These are phyloP conservation scores for Letharia lupina DNA, from an alignment of 495 filamentous ascomycete genomes.

Conservation along the genomic window DNA sequence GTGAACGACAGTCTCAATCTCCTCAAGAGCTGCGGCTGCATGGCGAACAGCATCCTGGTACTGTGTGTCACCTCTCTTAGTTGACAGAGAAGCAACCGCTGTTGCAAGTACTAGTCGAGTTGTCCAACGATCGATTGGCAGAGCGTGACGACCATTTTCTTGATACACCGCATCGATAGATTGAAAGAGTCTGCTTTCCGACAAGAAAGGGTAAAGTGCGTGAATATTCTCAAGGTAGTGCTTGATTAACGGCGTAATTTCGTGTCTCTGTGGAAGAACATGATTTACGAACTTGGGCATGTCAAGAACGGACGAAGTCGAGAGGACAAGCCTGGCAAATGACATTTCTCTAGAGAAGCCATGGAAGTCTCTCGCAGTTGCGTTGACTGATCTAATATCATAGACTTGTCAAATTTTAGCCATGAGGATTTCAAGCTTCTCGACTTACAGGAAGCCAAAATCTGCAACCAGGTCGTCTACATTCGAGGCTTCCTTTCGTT, in stretches of 20 bases:
- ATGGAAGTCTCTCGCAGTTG: conserved; percentile 84
- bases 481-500: conserved; percentile 57
- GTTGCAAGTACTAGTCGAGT: conserved; percentile 86
- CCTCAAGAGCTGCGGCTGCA: conserved; percentile 59
- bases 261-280: conserved; percentile 56
- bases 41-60: conserved; percentile 58
- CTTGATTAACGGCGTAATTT: conserved; percentile 58
- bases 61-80: conserved; percentile 51
- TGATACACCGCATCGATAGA: conserved; percentile 74
- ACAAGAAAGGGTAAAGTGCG: conserved; percentile 68
- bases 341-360: conserved; percentile 76
- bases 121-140: conserved; percentile 71
- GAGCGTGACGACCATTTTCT: conserved; percentile 49
- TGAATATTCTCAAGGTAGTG: conserved; percentile 78
- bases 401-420: conserved; percentile 1
- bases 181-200: conserved; percentile 62
- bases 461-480: conserved; percentile 74
- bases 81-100: conserved; percentile 61
- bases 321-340: conserved; percentile 74
- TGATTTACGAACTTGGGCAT: conserved; percentile 50
- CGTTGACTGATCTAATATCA: conserved; percentile 66
- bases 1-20: conserved; percentile 70
- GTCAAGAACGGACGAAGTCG: conserved; percentile 57
- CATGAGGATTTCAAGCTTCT: background rate
- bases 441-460: conserved; percentile 65